Evolutionary conservation across 352 stramenopile species (phyloP).

Genomic region (Phytophthora pinifolia): DNA sequence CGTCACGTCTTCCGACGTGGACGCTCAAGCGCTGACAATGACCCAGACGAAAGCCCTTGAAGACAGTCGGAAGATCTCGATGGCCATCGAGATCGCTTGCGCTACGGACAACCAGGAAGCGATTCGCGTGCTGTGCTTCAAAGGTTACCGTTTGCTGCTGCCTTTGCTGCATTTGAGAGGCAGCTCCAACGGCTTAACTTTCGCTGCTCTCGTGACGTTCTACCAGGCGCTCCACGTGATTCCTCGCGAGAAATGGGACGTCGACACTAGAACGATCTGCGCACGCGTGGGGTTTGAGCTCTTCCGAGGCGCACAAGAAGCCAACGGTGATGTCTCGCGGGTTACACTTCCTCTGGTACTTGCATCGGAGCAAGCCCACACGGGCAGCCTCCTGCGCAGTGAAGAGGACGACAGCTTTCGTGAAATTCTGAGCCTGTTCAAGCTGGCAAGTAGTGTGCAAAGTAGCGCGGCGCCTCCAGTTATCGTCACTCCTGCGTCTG

Average conservation of each 20-base stretch:
- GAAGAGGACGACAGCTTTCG: slow-evolving; percentile 22
- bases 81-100: slow-evolving; percentile 65
- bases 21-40: slow-evolving; percentile 29
- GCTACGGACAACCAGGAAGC: slow-evolving; percentile 50
- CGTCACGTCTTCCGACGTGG: slow-evolving; percentile 22
- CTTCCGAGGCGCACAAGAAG: slow-evolving; percentile 41
- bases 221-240: slow-evolving; percentile 44
- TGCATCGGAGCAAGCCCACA: background rate
- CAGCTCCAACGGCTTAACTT: slow-evolving; percentile 39
- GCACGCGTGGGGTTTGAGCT: slow-evolving; percentile 63
- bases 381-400: background rate
- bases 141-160: slow-evolving; percentile 64
- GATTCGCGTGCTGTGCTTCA: slow-evolving; percentile 58
- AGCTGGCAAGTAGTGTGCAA: slow-evolving; percentile 13
- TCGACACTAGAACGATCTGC: slow-evolving; percentile 50
- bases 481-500: background rate
- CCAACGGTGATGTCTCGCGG: slow-evolving; percentile 21
- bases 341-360: slow-evolving; percentile 28
- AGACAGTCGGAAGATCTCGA: slow-evolving; percentile 44
- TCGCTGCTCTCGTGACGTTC: slow-evolving; percentile 52
- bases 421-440: slow-evolving; percentile 28
- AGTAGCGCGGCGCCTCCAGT: background rate
- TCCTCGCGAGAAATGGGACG: slow-evolving; percentile 36
- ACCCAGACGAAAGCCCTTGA: slow-evolving; percentile 50
- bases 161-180: slow-evolving; percentile 64